These are phyloP conservation scores for Pseudonitzschia pungens DNA, from an alignment of 108 stramenopile species.

Conservation along the genomic window DNA sequence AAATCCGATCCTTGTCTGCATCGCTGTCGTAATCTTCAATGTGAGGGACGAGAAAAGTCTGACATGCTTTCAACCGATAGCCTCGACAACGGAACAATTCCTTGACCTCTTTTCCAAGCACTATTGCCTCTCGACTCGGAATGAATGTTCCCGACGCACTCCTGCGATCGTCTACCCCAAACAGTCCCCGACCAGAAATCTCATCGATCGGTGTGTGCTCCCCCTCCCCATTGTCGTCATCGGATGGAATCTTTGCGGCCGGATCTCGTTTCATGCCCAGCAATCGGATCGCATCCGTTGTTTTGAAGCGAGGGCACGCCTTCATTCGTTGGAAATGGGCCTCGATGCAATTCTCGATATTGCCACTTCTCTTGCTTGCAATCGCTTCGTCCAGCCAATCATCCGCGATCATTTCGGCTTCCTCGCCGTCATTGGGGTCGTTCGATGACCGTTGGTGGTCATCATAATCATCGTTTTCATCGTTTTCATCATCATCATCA, in stretches of 20 bases:
- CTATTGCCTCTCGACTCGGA: neutral
- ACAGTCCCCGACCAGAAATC: slow-evolving; percentile 23
- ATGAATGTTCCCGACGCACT: neutral
- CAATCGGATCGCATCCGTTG: slow-evolving; percentile 32
- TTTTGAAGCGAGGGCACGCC: neutral
- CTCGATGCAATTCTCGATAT: slow-evolving; percentile 4
- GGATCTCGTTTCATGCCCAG: slow-evolving; percentile 17
- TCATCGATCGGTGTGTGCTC: slow-evolving; percentile 12
- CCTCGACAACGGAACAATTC: slow-evolving; percentile 12
- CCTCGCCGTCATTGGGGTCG: neutral
- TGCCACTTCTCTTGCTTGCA: slow-evolving; percentile 24
- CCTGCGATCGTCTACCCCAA: slow-evolving; percentile 10
- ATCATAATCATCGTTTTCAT: too few species aligned
- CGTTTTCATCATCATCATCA: too few species aligned
- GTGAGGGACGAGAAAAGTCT: slow-evolving; percentile 8
- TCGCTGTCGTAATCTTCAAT: neutral
- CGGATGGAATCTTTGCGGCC: neutral
- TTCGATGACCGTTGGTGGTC: too few species aligned
- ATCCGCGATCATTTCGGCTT: slow-evolving; percentile 12
- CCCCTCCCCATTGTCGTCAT: too few species aligned
- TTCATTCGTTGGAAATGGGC: slow-evolving; percentile 30
- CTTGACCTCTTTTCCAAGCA: slow-evolving; percentile 12
- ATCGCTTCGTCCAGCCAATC: slow-evolving; percentile 25
- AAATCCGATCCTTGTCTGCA: slow-evolving; percentile 22
- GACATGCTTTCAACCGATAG: slow-evolving; percentile 19